A percentile compares a stretch with the other conserved stretches of the same genome.
These are phyloP conservation scores for Gymnopus androsaceus DNA, from an alignment of 1,284 basidiomycete genomes.

Conservation along the genomic window DNA sequence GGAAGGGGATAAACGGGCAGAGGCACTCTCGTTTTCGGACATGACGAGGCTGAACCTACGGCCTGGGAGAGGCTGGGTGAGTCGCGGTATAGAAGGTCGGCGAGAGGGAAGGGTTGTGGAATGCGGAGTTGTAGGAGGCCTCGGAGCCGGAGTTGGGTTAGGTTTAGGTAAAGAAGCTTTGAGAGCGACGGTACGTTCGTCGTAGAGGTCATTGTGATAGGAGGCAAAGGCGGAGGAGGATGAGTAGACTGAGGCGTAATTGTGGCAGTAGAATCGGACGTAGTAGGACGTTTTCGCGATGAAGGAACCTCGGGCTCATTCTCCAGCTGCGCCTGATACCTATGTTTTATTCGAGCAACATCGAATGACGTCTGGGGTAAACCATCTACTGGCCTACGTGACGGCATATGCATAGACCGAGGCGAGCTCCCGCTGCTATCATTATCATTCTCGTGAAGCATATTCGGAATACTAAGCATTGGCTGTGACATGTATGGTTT, in stretches of 20 bases:
- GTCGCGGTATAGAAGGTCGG: slow-evolving; percentile 22
- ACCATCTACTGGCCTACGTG: neutral
- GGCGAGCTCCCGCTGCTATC: slow-evolving; percentile 29
- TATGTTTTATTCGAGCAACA: neutral
- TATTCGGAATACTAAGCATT: slow-evolving; percentile 34
- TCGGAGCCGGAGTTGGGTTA: neutral
- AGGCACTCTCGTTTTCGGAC: slow-evolving; percentile 23
- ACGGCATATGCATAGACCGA: neutral
- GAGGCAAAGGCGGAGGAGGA: too few relatives aligned
- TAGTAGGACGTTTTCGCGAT: neutral
- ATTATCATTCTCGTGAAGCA: slow-evolving; percentile 28
- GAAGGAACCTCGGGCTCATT: neutral
- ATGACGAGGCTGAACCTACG: slow-evolving; percentile 16
- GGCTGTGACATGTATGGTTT: slow-evolving; percentile 51
- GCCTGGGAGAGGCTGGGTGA: slow-evolving; percentile 16
- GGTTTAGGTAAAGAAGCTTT: neutral
- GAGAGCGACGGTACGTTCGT: neutral
- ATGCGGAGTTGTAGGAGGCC: neutral
- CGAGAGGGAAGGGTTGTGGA: slow-evolving; percentile 20
- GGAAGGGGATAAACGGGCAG: slow-evolving; percentile 51
- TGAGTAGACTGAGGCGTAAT: neutral
- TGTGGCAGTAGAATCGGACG: neutral
- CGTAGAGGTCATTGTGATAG: too few relatives aligned
- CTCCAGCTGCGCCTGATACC: neutral
- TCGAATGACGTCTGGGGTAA: neutral